These are phyloP conservation scores for Taphrina pruni DNA, from an alignment of 1,139 yeast genomes.

Conservation along the genomic window DNA sequence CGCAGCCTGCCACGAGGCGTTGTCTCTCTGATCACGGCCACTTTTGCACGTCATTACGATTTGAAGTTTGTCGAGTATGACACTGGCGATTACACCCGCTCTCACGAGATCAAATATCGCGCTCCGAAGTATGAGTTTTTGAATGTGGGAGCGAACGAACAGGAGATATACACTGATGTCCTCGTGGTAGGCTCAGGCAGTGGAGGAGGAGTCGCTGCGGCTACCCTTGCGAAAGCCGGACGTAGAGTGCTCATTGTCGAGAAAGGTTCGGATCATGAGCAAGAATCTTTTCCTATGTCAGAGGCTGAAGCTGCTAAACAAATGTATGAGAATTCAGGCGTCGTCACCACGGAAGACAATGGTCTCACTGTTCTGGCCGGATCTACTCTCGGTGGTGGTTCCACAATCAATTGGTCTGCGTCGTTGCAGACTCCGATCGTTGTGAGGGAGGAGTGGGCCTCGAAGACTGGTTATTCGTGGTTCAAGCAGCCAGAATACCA, in stretches of 20 bases:
- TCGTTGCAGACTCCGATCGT: constrained; percentile 61
- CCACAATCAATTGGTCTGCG: constrained; percentile 70
- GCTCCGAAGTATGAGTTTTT: constrained; percentile 36
- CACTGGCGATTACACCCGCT: constrained; percentile 16
- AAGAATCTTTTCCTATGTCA: constrained; percentile 54
- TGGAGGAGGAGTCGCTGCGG: constrained; percentile 66
- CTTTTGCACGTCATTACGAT: constrained; percentile 19
- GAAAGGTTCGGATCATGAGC: constrained; percentile 59
- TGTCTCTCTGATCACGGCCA: constrained; percentile 14
- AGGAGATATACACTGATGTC: constrained; percentile 52
- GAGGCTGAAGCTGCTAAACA: constrained; percentile 55
- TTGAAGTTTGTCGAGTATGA: constrained; percentile 30
- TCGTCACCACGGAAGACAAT: constrained; percentile 54
- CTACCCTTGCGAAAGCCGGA: constrained; percentile 59
- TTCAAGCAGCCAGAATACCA: constrained; percentile 59
- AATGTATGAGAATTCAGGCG: constrained; percentile 58
- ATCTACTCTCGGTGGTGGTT: constrained; percentile 66
- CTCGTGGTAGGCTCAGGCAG: constrained; percentile 65
- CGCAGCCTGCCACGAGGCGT: constrained; percentile 32
- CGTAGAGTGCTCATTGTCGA: constrained; percentile 59
- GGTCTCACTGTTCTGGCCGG: constrained; percentile 59
- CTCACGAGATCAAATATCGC: constrained; percentile 3
- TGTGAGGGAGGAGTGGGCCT: constrained; percentile 63
- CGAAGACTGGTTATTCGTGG: constrained; percentile 59
- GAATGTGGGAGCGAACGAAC: constrained; percentile 34